A percentile compares a stretch with the other conserved stretches of the same genome.
These are phyloP conservation scores for Ophiobolus disseminans DNA, from an alignment of 2,329 filamentous ascomycete species.

Conservation along the genomic window DNA sequence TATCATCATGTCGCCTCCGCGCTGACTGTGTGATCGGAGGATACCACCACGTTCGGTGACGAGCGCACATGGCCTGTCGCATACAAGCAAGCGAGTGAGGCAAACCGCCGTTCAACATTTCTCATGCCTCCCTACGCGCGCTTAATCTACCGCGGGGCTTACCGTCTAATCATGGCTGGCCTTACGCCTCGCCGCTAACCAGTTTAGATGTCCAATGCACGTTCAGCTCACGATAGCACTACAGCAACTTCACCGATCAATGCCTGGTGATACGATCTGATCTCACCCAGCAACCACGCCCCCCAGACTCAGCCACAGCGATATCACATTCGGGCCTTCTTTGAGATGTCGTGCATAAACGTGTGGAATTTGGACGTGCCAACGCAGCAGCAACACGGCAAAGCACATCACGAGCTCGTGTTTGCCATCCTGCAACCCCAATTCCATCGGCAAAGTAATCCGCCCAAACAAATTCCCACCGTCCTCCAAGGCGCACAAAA, in stretches of 20 bases:
- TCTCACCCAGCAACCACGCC: constrained; percentile 7
- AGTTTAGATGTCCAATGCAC: neutral
- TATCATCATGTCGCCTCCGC: neutral
- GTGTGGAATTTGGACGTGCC: too few relatives aligned
- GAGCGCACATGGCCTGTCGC: constrained; percentile 6
- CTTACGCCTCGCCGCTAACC: constrained; percentile 3
- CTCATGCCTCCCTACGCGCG: constrained; percentile 7
- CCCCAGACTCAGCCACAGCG: constrained; percentile 9
- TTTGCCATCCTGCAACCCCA: too few relatives aligned
- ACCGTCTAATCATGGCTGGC: constrained; percentile 5
- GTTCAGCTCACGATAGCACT: constrained; percentile 6
- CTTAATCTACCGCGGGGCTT: constrained; percentile 18
- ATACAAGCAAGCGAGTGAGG: constrained; percentile 15
- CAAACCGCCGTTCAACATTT: constrained; percentile 1
- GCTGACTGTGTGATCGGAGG: constrained; percentile 15
- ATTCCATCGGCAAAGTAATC: neutral
- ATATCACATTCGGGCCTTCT: neutral
- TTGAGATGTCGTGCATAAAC: neutral
- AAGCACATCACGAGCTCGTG: too few relatives aligned
- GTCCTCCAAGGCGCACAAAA: neutral
- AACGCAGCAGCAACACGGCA: too few relatives aligned
- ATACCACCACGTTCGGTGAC: constrained; percentile 18
- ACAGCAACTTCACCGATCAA: constrained; percentile 22
- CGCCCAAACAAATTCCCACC: neutral
- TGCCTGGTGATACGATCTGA: constrained; percentile 24